A percentile compares a stretch with the other conserved stretches of the same genome.
Evolutionary conservation across 2,329 filamentous ascomycete genomes (phyloP).

Genomic region (Ophiostoma novo-ulmi): DNA sequence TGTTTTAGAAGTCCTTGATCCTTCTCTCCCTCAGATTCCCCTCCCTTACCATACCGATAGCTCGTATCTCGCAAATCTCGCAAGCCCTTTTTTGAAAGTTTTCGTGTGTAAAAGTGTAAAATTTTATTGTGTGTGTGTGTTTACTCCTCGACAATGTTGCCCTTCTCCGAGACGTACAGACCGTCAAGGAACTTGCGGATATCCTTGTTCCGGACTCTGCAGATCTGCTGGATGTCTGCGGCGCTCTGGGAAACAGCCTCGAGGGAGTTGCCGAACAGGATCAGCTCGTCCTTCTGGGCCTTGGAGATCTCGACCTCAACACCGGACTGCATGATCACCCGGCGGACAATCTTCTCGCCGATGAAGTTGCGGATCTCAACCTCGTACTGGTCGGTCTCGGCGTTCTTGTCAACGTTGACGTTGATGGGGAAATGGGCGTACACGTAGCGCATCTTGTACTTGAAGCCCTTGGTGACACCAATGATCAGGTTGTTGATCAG

Average conservation of each 20-base stretch:
- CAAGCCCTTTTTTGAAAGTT: conserved; percentile 19
- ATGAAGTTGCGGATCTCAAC: conserved; percentile 99
- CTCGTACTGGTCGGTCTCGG: conserved; percentile 78
- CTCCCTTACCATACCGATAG: background rate
- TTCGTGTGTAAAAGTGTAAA: conserved; percentile 17
- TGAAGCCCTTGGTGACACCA: conserved; percentile 98
- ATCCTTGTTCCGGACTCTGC: conserved; percentile 99
- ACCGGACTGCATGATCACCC: conserved; percentile 80
- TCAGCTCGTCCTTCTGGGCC: conserved; percentile 95
- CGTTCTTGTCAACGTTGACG: conserved; percentile 97
- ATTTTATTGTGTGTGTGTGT: conserved; percentile 13
- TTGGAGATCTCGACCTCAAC: conserved; percentile 87
- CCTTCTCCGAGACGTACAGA: conserved; percentile 98
- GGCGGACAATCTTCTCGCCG: conserved; percentile 98
- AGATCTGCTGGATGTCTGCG: conserved; percentile 99
- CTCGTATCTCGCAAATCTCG: conserved; percentile 2
- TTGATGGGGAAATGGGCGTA: conserved; percentile 99
- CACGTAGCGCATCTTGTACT: conserved; percentile 99
- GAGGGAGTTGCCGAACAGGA: conserved; percentile 87
- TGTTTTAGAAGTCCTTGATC: background rate
- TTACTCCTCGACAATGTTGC: conserved; percentile 77
- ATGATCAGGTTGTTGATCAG: conserved; percentile 98
- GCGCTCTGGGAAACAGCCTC: conserved; percentile 97
- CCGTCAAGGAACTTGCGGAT: conserved; percentile 99
- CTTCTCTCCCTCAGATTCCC: background rate